phyloP scores from a whole-genome alignment of 257 asterid genomes.

The Gentiana macrophylla region DNA sequence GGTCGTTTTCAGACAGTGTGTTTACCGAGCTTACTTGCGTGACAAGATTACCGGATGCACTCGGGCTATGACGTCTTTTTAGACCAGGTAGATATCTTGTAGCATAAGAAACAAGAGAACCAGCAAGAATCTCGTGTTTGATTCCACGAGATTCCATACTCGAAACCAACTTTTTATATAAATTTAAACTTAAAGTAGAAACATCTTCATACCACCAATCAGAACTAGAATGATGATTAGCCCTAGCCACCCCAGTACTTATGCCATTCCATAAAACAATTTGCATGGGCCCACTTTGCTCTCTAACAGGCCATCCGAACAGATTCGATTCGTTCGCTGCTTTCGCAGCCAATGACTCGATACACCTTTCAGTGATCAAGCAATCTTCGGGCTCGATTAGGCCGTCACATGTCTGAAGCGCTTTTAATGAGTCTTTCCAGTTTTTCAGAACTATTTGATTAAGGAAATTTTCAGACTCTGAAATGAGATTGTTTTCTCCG shows the following conservation, averaged over 20 bases:
- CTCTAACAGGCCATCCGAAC: constrained; percentile 41
- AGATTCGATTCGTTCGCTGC: constrained; percentile 56
- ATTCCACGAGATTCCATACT: constrained; percentile 45
- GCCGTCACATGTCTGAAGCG: constrained; percentile 37
- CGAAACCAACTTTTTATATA: constrained; percentile 32
- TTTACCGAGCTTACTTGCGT: constrained; percentile 24
- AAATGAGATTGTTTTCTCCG: constrained; percentile 40
- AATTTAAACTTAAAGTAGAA: constrained; percentile 29
- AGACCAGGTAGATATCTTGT: constrained; percentile 39
- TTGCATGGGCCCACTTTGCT: constrained; percentile 13
- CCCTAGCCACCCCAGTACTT: constrained; percentile 13
- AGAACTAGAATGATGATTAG: constrained; percentile 25
- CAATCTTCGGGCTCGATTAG: constrained; percentile 45
- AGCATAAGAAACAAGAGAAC: constrained; percentile 53
- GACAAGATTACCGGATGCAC: background rate
- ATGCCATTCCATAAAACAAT: no score
- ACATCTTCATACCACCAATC: constrained; percentile 75
- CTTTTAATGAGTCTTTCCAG: constrained; percentile 51
- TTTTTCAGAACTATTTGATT: constrained; percentile 32
- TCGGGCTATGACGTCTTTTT: constrained; percentile 53
- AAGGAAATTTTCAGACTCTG: constrained; percentile 47
- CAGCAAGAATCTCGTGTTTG: constrained; percentile 34
- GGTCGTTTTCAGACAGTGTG: constrained; percentile 21
- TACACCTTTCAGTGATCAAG: constrained; percentile 26
- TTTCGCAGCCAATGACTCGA: constrained; percentile 33